Evolutionary conservation across 306 rosid species (phyloP), one percentile per base, ranked within the genome.

Genomic region (Begonia loranthoides): DNA sequence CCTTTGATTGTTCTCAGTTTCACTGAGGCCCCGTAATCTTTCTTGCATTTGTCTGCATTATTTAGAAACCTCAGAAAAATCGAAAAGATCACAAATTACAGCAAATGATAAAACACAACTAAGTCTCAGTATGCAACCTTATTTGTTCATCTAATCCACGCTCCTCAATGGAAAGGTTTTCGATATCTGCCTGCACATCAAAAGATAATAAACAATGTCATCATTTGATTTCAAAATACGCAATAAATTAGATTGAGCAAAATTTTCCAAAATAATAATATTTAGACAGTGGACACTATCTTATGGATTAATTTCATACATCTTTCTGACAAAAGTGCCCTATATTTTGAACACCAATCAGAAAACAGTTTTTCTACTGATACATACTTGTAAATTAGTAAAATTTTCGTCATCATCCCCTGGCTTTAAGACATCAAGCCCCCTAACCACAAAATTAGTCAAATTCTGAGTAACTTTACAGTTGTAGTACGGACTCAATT

Each of bases 21-120:
- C 95, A 57, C 97, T 82, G 60, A 90, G 87, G 53, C 68, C 75
- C 51, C 92, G 66, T 57, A 90, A 75, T 69, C 67, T 76, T 70
- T 90, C 97, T 68, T 85, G 83, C 97, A 90, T 90, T 73, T 85
- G 85, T 73, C 97, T 90, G 81, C 63, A 60, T 77, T 44, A 76
- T 49, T 57, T 49, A 16, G 44, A 70, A 60, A 55, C 59, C 55
- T 58, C 57, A 60, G 76, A 53, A 50, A 24, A 15, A 21, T 66
- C 34, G 56, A 43, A 45, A 50, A 28, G 46, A 51, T 54, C 17
- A 56, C 28, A 50, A 61, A 45, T 24, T 17, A 65, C 24, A 33
- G 6, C 50, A 60, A 36, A 52, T 51, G 50, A 60, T 56, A 67
- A 55, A 61, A 62, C 41, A 51, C 46, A 49, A 46, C 50, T 49